Base-by-base conservation (phyloP, 2,329 filamentous ascomycete species). In the Colletotrichum navitas region DNA sequence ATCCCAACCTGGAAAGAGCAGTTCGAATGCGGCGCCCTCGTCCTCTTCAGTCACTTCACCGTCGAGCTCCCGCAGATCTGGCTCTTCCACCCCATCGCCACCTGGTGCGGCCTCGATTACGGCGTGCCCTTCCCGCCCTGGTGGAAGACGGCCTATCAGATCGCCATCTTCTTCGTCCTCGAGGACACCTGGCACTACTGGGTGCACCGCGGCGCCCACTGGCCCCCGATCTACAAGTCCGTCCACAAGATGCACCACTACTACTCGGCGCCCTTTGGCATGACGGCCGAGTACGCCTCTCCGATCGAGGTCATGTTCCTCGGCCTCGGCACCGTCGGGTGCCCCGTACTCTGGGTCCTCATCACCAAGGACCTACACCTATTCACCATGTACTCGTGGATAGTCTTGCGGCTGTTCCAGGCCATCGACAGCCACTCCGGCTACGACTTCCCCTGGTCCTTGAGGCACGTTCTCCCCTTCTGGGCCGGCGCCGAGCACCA, bases 171-270 rank as follows among this genome's bases (percentile, higher is more conserved):
- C 88, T 99, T 99, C 85, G 89, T 98, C 68, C 84, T 98, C 78
- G 96, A 99, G 83, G 96, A 99, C 83, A 87, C 95, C 75, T 99
- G 96, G 96, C 96, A 99, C 84, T 99, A 99, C 88, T 98, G 95
- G 91, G 91, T 90, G 76, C 96, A 99, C 85, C 94, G 96, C 77
- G 90, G 89, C 56, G 90, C 99, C 84, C 96, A 99, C 87, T 97
- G 94, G 86, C 95, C 94, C 29, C 94, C 94, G 45, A 90, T 99
- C 6, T 99, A 99, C 90, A 97, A 94, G 87, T 89, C 91, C 79
- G 93, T 99, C 78, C 96, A 99, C 89, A 99, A 99, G 87, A 95
- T 99, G 77, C 96, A 99, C 86, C 96, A 99, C 87, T 95, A 96
- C 79, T 98, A 99, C 86, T 97, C 94, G 45, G 96, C 96, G 11